Evolutionary conservation across 2,329 filamentous ascomycete species (phyloP), one percentile per base, ranked within the genome.

Genomic region (Neocucurbitaria cava): DNA sequence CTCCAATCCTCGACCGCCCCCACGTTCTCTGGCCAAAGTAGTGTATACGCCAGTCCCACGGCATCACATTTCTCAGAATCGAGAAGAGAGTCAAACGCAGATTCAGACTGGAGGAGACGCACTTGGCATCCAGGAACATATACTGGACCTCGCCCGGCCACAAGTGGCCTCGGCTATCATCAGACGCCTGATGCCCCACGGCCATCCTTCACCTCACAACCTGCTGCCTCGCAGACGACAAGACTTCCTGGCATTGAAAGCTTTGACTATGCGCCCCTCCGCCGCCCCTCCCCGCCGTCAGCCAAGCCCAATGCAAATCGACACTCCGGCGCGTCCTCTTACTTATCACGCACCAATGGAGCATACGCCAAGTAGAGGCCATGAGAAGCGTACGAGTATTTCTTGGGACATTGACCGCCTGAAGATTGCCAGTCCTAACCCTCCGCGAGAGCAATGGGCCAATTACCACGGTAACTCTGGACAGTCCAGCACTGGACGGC

Each of bases 181-280:
- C 86, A 90, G 57, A 91, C 87, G 5, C 87, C 90, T 5, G 85
- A 88, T 66, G 68, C 86, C 75, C 71, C 86, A 78, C 76, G 85
- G 77, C 71, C 86, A 72, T 67, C 85, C 68, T 76, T 84, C 78
- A 69, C 83, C 53, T 70, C 83, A 69, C 72, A 85, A 75, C 70
- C 84, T 74, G 62, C 86, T 77, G 73, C 81, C 74, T 69, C 77
- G 46, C 87, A 88, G 64, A 84, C 82, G 4, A 80, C 91, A 13
- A 87, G 91, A 35, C 82, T 97, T 13, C 93, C 93, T 0, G 92
- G 93, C 13, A 97, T 97, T 62, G 92, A 96, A 72, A 96, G 91
- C 15, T 96, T 97, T 66, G 92, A 94, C 68, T 88, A 91, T 51
- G 81, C 90, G 21, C 89, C 87, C 84, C 85, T 53, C 84, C 84